Evolutionary conservation across 2,329 filamentous ascomycete species (phyloP), one percentile per base, ranked within the genome.

Genomic region (Alternaria ventricosa): DNA sequence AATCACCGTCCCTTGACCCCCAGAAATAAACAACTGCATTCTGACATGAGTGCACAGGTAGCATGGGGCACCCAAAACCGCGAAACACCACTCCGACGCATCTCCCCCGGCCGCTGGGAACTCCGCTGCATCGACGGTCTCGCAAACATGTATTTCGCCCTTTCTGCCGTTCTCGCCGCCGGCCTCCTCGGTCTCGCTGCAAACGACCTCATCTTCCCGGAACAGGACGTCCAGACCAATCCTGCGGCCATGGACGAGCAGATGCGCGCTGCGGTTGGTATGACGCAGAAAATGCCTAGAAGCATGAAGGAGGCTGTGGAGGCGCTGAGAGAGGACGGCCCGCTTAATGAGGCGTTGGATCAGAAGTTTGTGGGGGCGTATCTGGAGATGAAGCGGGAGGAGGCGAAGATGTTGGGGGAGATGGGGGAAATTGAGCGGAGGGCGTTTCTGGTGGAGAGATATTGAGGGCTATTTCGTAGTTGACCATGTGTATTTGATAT

Each of bases 11-110:
- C 33, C 11, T 22, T 41, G 20, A 25, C 25, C 13, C 10, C 13
- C 27, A 46, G 33, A 36, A 15, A 12, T 15, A 45, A 22, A 43
- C n/a, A 22, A 8, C 9, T 3, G 3, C 33, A 18, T 36, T 25
- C 25, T 51, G 1, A 59, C 20, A 55, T 3, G 6, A 13, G 92
- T 0, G 87, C 89, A 8, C 94, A 90, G 89, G 87, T 94, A 0
- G 82, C 90, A 0, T 96, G 92, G 92, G 93, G 93, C 12, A 91
- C 88, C 5, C 89, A 96, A 79, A 96, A 96, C 77, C 88, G 91
- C 18, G 92, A 95, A 81, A 84, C 88, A 5, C 90, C 92, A 0
- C 82, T 96, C 10, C 87, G 92, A 12, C 89, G 90, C 75, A 86
- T 93, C 51, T 82, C 82, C 4, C 81, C 78, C 3, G 88, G 87